Percentiles rank a stretch among this genome's conserved stretches.
Conservation (phyloP, 495 filamentous ascomycete species). For the Penicillium coffeae region DNA sequence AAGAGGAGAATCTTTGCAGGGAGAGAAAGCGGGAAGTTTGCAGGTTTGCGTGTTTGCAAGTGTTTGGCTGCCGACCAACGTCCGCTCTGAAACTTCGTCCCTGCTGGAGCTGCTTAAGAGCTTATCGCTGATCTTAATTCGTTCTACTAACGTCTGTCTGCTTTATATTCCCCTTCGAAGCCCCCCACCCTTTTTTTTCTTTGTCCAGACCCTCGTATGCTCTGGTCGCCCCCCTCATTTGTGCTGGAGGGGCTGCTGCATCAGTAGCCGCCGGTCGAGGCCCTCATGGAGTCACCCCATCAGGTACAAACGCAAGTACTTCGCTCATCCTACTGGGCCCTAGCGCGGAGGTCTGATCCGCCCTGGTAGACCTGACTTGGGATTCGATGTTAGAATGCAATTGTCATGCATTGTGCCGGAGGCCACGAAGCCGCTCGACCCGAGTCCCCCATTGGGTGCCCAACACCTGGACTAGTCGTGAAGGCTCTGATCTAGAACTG, state of each 20-base stretch:
- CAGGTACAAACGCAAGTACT: constrained; percentile 1
- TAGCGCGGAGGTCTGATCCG: neutral
- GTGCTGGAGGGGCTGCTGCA: constrained; percentile 13
- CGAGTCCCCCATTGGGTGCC: constrained; percentile 6
- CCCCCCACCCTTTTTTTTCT: neutral
- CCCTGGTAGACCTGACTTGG: neutral
- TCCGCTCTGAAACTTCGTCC: neutral
- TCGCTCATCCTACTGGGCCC: neutral
- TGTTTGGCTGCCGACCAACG: constrained; percentile 20
- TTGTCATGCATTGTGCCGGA: neutral
- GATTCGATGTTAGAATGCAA: neutral
- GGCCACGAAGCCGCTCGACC: neutral
- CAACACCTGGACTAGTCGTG: neutral
- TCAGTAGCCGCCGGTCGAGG: constrained; percentile 14
- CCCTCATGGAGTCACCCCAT: constrained; percentile 3
- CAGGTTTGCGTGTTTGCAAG: constrained; percentile 23
- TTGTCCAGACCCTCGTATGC: no score
- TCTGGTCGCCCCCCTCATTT: neutral
- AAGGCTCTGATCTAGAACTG: no score
- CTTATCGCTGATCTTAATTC: neutral
- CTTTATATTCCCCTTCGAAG: neutral
- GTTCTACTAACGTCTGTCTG: neutral
- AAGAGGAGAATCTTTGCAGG: constrained; percentile 26
- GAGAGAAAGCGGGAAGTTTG: constrained; percentile 26
- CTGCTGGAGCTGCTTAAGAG: neutral